Conservation (phyloP, 305 asterid species). For the Fraxinus latifolia region DNA sequence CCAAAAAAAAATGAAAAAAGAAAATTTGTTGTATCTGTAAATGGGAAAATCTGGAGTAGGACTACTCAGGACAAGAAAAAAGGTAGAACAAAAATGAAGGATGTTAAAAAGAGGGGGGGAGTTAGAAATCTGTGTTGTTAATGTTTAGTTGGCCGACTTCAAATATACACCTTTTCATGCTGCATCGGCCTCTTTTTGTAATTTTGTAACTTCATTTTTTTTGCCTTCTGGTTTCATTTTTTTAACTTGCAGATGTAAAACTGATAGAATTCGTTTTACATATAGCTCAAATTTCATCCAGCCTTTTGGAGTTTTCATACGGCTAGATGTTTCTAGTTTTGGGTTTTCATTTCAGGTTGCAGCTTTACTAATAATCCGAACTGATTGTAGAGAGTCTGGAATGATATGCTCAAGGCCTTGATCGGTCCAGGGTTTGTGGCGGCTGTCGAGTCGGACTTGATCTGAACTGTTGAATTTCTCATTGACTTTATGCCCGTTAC, state of each 20-base stretch:
- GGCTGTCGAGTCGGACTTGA: no score
- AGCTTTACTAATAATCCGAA: background rate
- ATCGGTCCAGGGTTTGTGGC: no score
- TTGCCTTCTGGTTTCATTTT: slow-evolving; percentile 12
- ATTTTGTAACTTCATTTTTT: slow-evolving; percentile 24
- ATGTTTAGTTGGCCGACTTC: slow-evolving; percentile 42
- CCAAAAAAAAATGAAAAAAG: background rate
- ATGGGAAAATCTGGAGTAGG: slow-evolving; percentile 43
- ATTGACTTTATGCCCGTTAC: background rate
- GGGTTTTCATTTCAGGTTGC: background rate
- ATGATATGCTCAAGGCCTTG: no score
- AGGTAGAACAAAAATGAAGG: slow-evolving; percentile 8
- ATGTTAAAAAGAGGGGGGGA: slow-evolving; percentile 11
- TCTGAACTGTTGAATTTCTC: background rate
- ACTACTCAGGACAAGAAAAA: slow-evolving; percentile 21
- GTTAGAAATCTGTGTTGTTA: slow-evolving; percentile 42
- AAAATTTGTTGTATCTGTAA: slow-evolving; percentile 50
- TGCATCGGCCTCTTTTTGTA: slow-evolving; percentile 54
- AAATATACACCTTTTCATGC: slow-evolving; percentile 48
- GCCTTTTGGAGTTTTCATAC: slow-evolving; percentile 1
- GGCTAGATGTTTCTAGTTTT: background rate
- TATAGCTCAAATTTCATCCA: slow-evolving; percentile 33
- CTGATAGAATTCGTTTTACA: slow-evolving; percentile 42
- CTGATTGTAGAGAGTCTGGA: no score
- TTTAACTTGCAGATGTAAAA: slow-evolving; percentile 37